phyloP scores from a whole-genome alignment of 2,329 filamentous ascomycete genomes.

The Ceratocystis cacaofunesta region DNA sequence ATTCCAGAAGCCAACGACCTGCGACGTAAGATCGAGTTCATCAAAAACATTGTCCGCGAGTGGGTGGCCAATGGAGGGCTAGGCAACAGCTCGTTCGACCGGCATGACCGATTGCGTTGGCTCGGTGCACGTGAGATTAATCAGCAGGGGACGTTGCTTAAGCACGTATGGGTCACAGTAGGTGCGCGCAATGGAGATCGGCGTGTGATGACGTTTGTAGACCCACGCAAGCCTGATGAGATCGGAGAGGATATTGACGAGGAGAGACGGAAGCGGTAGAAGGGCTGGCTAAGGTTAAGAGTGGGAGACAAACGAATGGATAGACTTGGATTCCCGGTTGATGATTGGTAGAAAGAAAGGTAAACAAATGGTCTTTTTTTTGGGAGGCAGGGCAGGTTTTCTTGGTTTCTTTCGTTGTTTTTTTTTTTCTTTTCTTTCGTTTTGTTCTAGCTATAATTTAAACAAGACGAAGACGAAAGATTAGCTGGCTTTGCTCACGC shows the following conservation, averaged over 20 bases:
- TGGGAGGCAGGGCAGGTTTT: not conserved
- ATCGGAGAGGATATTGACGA: slow-evolving; percentile 41
- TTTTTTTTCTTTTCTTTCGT: not conserved
- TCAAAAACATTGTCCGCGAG: slow-evolving; percentile 51
- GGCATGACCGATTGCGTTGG: slow-evolving; percentile 42
- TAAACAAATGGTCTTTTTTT: not conserved
- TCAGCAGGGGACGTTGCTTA: slow-evolving; percentile 29
- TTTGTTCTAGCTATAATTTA: slow-evolving; percentile 1
- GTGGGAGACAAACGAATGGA: not conserved
- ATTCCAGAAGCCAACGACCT: slow-evolving; percentile 60
- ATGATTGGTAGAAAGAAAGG: not conserved
- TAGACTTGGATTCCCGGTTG: not conserved
- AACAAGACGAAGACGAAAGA: not conserved
- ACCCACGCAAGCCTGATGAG: slow-evolving; percentile 38
- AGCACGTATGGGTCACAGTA: slow-evolving; percentile 55
- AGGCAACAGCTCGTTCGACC: slow-evolving; percentile 48
- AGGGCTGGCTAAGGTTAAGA: not conserved
- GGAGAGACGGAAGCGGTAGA: slow-evolving; percentile 15
- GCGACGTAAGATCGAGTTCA: slow-evolving; percentile 58
- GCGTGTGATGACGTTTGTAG: slow-evolving; percentile 39
- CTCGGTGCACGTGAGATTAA: slow-evolving; percentile 41
- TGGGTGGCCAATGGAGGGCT: slow-evolving; percentile 58
- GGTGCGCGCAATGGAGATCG: slow-evolving; percentile 47
- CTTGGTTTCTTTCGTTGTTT: not conserved
- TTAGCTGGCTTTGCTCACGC: slow-evolving; percentile 1